Base-by-base conservation (phyloP, 1,139 yeast species). In the Candida glucosophila region DNA sequence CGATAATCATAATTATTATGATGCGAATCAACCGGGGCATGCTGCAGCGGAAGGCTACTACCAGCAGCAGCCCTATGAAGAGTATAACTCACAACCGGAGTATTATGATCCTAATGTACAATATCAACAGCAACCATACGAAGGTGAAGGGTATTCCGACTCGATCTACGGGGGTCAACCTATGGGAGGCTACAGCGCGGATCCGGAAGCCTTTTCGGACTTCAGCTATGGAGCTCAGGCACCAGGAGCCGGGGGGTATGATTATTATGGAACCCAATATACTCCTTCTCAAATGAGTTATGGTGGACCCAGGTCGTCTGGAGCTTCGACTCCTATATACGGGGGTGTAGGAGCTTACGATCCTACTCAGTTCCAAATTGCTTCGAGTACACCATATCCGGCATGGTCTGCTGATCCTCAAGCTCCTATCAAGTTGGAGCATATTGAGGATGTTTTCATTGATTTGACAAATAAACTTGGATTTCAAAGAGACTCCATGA, bases 401-500 rank as follows among this genome's bases (percentile, higher is more conserved):
- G 94, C 96, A 17, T 90, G 96, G 95, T 78, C 92, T 11, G 82
- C 88, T 24, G 97, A 86, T 47, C 79, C 81, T 33, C 90, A 81
- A 53, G 81, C 77, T 35, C 97, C 94, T 40, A 55, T 63, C 34
- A 64, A 63, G 39, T 74, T 83, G 41, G 94, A 85, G 51, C 95
- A 85, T 54, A 85, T 92, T 44, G 92, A 82, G 58, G 93, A 81
- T 49, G 77, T 90, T 30, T 90, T 90, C 55, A 78, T 82, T 47
- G 95, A 88, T 50, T 66, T 92, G 51, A 67, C 95, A 33, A 78
- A 80, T 58, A 80, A 81, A 56, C 86, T 92, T 57, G 98, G 98
- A 36, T 92, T 92, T 73, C 98, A 92, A 66, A 74, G 94, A 57
- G 97, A 88, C 51, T 83, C 95, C 15, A 85, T 85, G 90, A 76